Evolutionary conservation across 164 flowering plant species (phyloP), one percentile per base, ranked within the genome.

Genomic region (Taxillus chinensis): DNA sequence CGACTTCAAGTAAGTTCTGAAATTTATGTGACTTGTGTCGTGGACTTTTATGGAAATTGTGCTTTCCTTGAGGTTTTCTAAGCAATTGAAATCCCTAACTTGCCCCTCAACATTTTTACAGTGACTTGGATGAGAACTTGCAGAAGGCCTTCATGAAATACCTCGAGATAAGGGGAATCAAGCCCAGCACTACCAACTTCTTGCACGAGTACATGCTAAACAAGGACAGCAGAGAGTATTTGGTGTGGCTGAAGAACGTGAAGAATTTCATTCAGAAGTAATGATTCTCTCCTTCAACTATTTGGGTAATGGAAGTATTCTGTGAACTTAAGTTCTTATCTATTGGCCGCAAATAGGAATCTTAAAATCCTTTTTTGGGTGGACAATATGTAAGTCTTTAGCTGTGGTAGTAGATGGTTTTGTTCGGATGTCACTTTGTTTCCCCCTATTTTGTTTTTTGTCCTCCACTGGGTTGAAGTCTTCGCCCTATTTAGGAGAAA

Each of bases 51-150:
- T 51, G 1, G 38, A 43, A 41, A 62, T 12, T 43, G 3, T 3
- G 42, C 49, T 2, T 55, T 53, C 14, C 11, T 56, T 9, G 10
- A 43, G 10, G 11, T 38, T 13, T 50, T 37, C 12, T 8, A 41
- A 42, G 50, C 6, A 37, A 41, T 49, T 39, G 13, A 3, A 12
- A 17, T 14, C 17, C 15, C 58, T 13, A 46, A 9, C 46, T 6
- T 43, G 46, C 9, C 41, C 27, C 27, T 27, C 27, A 27, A 27
- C 27, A 61, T 13, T 52, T 69, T 66, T 57, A 42, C 7, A 95
- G 97, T 71, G 92, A 89, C 66, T 85, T 95, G 97, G 97, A 95
- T 74, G 99, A 95, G 77, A 87, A 91, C 58, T 66, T 95, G 77
- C 90, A 84, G 78, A 87, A 82, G 70, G 89, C 86, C 53, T 86